Base-by-base conservation (phyloP, 2,329 filamentous ascomycete species). In the Pezizomycotina sp. region DNA sequence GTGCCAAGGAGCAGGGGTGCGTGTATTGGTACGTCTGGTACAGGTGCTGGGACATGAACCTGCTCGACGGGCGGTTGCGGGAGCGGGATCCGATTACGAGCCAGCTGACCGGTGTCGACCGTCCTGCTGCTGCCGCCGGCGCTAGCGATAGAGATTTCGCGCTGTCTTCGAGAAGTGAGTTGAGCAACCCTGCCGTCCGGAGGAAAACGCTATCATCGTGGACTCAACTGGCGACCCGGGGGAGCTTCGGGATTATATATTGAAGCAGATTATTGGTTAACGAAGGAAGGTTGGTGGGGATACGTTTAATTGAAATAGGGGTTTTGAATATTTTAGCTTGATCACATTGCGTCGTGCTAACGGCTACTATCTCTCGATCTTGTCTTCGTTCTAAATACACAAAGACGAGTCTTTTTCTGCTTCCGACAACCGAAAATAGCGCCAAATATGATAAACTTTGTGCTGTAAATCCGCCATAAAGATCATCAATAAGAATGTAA, bases 21-120 rank as follows among this genome's bases (percentile, higher is more conserved):
- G 31, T 34, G 6, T 55, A 54, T 26, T 49, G 47, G 45, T 58
- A 58, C 22, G 45, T 60, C 12, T 55, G 58, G 42, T 58, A 54
- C 24, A 48, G 38, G 26, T 50, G 54, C 6, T 19, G 46, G 5
- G 51, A 55, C 22, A 42, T 58, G 2, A 49, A 52, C 14, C 30
- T 58, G 14, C 34, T 58, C 21, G 55, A 57, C 33, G 3, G 36
- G 29, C 39, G 56, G 24, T 37, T 58, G 28, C 47, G 43, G 4
- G 28, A 31, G 1, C 46, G 55, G 5, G 26, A 28, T 0, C 33
- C 54, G 9, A 35, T 57, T 49, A 46, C 28, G 26, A 58, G 55
- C 37, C 55, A 58, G 45, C 38, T 55, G 20, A 49, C 44, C 1
- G 50, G 44, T 2, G 50, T 57, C 1, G 33, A 52, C n/a, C 7